Base-by-base conservation (phyloP, 176 grass and related monocot genomes). In the Themeda triandra region DNA sequence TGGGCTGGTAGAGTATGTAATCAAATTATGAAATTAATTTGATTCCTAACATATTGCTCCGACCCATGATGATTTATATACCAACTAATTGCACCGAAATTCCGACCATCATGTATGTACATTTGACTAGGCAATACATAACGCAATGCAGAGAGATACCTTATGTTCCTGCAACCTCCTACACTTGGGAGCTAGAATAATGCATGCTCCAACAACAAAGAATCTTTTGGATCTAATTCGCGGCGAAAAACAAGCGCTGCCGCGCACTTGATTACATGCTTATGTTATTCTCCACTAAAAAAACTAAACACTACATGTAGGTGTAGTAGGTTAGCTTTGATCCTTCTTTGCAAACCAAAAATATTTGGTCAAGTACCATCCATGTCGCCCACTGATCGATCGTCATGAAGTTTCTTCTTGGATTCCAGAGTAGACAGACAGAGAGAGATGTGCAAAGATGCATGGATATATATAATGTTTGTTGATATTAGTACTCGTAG, bases 161-260 rank as follows among this genome's bases (percentile, higher is more conserved):
- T 46, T 81, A 13, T 91, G 89, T 84, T 87, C 81, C 85, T 91
- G 85, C 85, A 87, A 87, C 85, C 85, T 84, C 89, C 80, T 79
- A 81, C 89, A 91, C 5, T 13, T 13, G 7, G 15, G 60, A 64
- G 19, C 3, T 76, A 76, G 76, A 87, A 83, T 87, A 87, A 76
- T 91, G 40, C 71, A 76, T 91, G 40, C 71, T 21, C 71, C 71
- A 74, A 10, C 69, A 71, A 13, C 69, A 35, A 72, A 72, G 72
- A 83, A 83, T 90, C 84, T 90, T 45, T 49, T 51, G 71, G 71
- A 31, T 83, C 6, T 35, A 83, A 68, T 76, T 64, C 75, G 76
- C 80, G 63, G 80, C 30, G 62, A 84, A 87, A 90, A 72, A 75
- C 39, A 68, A 49, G 59, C n/a, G 66, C 64, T 78, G 33, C 29